Conservation (phyloP, 2,329 filamentous ascomycete genomes). For the Stachybotrys chartarum region DNA sequence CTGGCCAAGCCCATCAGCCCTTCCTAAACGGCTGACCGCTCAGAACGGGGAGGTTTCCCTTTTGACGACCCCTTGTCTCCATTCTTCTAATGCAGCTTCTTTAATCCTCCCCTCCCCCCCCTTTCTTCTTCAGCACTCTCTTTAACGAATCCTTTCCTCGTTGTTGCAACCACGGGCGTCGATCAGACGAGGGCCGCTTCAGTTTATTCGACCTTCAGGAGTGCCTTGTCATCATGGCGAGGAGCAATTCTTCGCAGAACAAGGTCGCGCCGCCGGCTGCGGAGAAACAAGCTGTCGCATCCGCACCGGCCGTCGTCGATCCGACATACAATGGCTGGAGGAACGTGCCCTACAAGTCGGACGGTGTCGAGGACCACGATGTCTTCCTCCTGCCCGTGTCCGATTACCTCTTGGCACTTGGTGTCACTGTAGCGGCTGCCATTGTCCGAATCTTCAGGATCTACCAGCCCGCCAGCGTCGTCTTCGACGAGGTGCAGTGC, state of each 20-base stretch:
- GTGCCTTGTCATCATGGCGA: conserved; percentile 20
- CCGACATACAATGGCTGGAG: conserved; percentile 11
- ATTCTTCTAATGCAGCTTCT: conserved; percentile 2
- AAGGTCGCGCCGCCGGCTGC: conserved; percentile 20
- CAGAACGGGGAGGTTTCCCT: background rate
- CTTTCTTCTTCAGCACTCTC: conserved; percentile 8
- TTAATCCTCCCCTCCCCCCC: conserved; percentile 8
- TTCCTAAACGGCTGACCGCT: conserved; percentile 3
- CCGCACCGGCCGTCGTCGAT: conserved; percentile 1
- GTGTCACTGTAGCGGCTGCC: conserved; percentile 67
- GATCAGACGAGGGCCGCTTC: conserved; percentile 1
- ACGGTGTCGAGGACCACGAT: conserved; percentile 82
- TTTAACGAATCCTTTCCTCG: conserved; percentile 14
- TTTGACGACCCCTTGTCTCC: background rate
- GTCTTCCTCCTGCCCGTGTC: conserved; percentile 77
- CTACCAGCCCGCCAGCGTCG: conserved; percentile 91
- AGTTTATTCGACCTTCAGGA: background rate
- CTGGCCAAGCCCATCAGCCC: conserved; percentile 4
- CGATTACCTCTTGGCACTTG: conserved; percentile 72
- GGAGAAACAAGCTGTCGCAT: conserved; percentile 6
- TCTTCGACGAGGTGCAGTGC: conserved; percentile 99
- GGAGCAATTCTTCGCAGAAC: conserved; percentile 21
- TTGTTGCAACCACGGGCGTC: background rate
- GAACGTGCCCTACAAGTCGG: conserved; percentile 59
- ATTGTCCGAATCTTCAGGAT: conserved; percentile 88